phyloP scores from a whole-genome alignment of 352 stramenopile genomes.

The Phytopythium chamaehyphon region DNA sequence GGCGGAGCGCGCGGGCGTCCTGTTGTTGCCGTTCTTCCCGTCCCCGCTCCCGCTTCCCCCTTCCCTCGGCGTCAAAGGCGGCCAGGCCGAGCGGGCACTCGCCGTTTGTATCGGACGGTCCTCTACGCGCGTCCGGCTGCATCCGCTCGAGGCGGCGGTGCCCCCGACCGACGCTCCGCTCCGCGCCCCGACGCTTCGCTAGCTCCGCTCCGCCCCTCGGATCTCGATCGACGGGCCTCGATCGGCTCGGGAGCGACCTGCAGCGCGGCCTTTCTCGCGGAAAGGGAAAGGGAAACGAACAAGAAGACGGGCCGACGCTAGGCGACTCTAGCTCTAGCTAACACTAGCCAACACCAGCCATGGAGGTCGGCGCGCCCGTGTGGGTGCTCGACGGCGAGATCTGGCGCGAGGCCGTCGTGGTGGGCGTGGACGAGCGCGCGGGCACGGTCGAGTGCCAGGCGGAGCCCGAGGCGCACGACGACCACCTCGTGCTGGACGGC shows the following conservation, averaged over 20 bases:
- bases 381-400: conserved; percentile 72
- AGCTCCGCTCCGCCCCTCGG: too few relatives aligned
- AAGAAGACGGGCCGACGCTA: too few relatives aligned
- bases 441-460: conserved; percentile 52
- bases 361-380: conserved; percentile 71
- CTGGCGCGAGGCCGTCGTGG: conserved; percentile 71
- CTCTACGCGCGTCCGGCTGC: neutral
- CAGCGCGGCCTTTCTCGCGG: too few relatives aligned
- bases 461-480: conserved; percentile 36
- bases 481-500: conserved; percentile 23
- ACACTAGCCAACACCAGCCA: conserved; percentile 13
- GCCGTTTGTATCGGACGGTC: conserved; percentile 9
- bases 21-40: neutral
- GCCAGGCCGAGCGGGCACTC: conserved; percentile 2
- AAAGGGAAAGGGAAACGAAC: too few relatives aligned
- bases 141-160: neutral
- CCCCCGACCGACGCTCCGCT: neutral
- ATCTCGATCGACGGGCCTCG: too few relatives aligned
- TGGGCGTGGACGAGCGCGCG: conserved; percentile 30
- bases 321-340: too few relatives aligned
- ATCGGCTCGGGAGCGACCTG: too few relatives aligned
- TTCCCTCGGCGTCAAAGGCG: neutral
- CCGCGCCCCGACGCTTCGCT: too few relatives aligned
- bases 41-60: neutral
- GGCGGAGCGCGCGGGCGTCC: too few relatives aligned